Base-by-base conservation (phyloP, 768 basidiomycete species). In the Boletus speciosus region DNA sequence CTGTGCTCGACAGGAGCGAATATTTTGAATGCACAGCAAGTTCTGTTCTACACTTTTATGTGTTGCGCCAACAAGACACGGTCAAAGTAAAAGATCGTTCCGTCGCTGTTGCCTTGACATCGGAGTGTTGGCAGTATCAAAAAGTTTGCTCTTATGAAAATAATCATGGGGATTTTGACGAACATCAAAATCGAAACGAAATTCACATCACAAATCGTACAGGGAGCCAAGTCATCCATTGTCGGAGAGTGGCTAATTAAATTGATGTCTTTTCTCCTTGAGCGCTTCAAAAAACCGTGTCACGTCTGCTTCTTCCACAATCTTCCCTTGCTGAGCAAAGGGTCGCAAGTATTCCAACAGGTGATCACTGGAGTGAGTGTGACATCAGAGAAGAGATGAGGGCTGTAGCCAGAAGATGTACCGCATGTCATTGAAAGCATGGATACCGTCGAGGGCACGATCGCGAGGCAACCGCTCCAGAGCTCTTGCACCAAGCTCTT, bases 391-490 rank as follows among this genome's bases (percentile, higher is more conserved):
- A 21, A 32, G 2, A 34, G 6, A 38, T 19, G 36, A 38, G 27
- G 27, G 25, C 55, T 31, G 10, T 10, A 16, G 11, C 2, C 39
- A 7, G 11, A 10, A 19, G 21, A 70, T 80, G 48, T 58, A 91
- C 90, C 88, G 78, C 88, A 93, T 86, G 52, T 79, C 75, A 60
- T 92, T 91, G 71, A 89, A 93, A 5, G 89, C 91, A 52, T 83
- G 81, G 23, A 93, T 91, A 1, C 91, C 88, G 61, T 93, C 87
- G 51, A 93, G 81, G 6, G 90, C 89, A 51, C 78, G 82, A 46
- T 91, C 91, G 52, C 91, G 84, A 35, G 91, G 91, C 29, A 93
- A 65, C 47, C 81, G 78, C 51, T 79, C 75, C 9, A 93, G 71
- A 1, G 90, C 91, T 46, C 90, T 85, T 75, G 90, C 77, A 11